Evolutionary conservation across 140 eudicot species (phyloP), one percentile per base, ranked within the genome.

Genomic region (Stevia rebaudiana): DNA sequence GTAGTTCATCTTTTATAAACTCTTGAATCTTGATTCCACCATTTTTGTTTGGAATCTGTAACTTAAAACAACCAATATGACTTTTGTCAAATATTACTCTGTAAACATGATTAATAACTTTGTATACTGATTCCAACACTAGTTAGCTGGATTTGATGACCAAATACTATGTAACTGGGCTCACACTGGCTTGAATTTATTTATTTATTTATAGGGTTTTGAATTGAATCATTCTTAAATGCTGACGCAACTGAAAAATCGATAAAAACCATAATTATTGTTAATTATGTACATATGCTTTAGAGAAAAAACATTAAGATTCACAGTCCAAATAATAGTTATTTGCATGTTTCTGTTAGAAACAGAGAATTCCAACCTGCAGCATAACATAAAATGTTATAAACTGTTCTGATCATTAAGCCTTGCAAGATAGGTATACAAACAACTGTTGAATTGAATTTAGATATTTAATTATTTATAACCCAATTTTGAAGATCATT

Each of bases 381-480:
- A n/a, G n/a, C n/a, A n/a, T n/a, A n/a, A n/a, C n/a, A n/a, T n/a
- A n/a, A n/a, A n/a, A n/a, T n/a, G n/a, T n/a, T n/a, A n/a, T n/a
- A n/a, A n/a, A n/a, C n/a, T n/a, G n/a, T 63, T 43, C 22, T 15
- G 43, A 15, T 33, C 4, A 19, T 17, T 10, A 63, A 44, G 2
- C 8, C 42, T n/a, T 43, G 69, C 42, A 63, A 9, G 24, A 15
- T 63, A 41, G 22, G 66, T 39, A 51, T 51, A 23, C 21, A 22
- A 40, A 40, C 51, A 61, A 22, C 21, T 41, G 8, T 66, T 49
- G 19, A 50, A 66, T 61, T 66, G 49, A 50, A 43, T 49, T 31
- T 8, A 12, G 49, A 36, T 66, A 66, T 47, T 9, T 31, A 5
- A 12, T 18, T 28, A 51, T 7, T 23, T 25, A 12, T 5, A 35